phyloP scores from a whole-genome alignment of 2,329 filamentous ascomycete genomes.

The Huntiella bhutanensis region DNA sequence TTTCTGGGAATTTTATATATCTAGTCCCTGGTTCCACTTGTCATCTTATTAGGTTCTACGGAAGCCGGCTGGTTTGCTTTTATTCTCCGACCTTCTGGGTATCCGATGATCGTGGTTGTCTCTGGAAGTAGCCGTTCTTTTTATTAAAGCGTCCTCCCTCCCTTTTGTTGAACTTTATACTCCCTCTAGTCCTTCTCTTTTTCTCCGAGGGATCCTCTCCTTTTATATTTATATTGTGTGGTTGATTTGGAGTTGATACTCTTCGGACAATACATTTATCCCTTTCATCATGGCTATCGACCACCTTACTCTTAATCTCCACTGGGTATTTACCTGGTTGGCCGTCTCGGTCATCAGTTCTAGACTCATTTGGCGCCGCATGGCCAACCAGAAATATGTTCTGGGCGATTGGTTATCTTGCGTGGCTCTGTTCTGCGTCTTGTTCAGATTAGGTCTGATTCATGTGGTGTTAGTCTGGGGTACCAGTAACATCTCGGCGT shows the following conservation, averaged over 20 bases:
- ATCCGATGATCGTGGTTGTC: too few species aligned
- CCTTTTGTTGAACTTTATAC: too few species aligned
- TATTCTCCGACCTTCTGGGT: too few species aligned
- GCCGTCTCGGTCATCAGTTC: conserved; percentile 14
- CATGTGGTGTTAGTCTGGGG: conserved; percentile 21
- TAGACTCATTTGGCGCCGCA: conserved; percentile 13
- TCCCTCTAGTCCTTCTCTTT: too few species aligned
- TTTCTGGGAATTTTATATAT: too few species aligned
- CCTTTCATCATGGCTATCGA: conserved; percentile 7
- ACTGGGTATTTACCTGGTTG: conserved; percentile 15
- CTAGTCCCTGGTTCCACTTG: too few species aligned
- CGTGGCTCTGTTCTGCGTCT: conserved; percentile 21
- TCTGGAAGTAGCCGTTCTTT: too few species aligned
- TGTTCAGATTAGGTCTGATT: conserved; percentile 16
- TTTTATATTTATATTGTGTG: too few species aligned
- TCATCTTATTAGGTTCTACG: too few species aligned
- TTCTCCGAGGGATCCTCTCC: too few species aligned
- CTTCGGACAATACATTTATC: not conserved
- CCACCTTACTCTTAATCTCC: conserved; percentile 10
- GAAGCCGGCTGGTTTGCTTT: too few species aligned
- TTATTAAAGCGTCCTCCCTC: too few species aligned
- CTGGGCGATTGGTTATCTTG: conserved; percentile 18
- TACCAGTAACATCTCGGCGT: conserved; percentile 18
- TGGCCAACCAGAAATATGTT: conserved; percentile 13
- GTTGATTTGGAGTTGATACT: not conserved